A percentile compares a stretch with the other conserved stretches of the same genome.
phyloP scores from a whole-genome alignment of 208 protist species.

The Crithidia brevicula region DNA sequence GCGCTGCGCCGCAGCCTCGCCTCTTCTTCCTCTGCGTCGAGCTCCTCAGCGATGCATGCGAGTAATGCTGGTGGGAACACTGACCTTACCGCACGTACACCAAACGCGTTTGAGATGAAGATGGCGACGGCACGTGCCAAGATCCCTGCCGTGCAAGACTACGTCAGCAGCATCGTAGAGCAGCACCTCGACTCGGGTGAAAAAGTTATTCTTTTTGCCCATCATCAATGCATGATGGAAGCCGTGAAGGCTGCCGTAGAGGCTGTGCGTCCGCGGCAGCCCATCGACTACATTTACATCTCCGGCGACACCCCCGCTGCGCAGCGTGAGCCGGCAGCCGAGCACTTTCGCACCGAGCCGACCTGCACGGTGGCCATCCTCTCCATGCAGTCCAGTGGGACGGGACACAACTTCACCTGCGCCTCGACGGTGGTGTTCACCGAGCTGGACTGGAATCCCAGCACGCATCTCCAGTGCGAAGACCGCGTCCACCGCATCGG shows the following conservation, averaged over 20 bases:
- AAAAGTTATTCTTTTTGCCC: conserved; percentile 95
- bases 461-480: conserved; percentile 95
- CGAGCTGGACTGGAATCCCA: conserved; percentile 98
- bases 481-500: conserved; percentile 97
- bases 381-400: conserved; percentile 96
- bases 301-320: conserved; percentile 79
- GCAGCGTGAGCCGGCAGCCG: conserved; percentile 68
- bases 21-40: neutral
- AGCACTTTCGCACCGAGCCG: conserved; percentile 80
- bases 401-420: conserved; percentile 95
- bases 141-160: conserved; percentile 90
- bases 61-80: neutral
- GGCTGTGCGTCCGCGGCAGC: conserved; percentile 55
- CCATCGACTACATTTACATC: conserved; percentile 93
- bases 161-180: conserved; percentile 77
- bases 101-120: conserved; percentile 89
- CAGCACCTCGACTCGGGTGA: conserved; percentile 74
- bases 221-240: conserved; percentile 94
- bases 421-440: conserved; percentile 96
- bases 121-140: conserved; percentile 85
- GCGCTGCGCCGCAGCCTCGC: conserved; percentile 50
- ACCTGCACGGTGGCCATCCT: conserved; percentile 86
- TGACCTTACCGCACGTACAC: conserved; percentile 18
- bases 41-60: neutral
- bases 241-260: conserved; percentile 82